Percentiles rank a stretch among this genome's conserved stretches.
These are phyloP conservation scores for Prunus salicina DNA, from an alignment of 306 rosid genomes.

Conservation along the genomic window DNA sequence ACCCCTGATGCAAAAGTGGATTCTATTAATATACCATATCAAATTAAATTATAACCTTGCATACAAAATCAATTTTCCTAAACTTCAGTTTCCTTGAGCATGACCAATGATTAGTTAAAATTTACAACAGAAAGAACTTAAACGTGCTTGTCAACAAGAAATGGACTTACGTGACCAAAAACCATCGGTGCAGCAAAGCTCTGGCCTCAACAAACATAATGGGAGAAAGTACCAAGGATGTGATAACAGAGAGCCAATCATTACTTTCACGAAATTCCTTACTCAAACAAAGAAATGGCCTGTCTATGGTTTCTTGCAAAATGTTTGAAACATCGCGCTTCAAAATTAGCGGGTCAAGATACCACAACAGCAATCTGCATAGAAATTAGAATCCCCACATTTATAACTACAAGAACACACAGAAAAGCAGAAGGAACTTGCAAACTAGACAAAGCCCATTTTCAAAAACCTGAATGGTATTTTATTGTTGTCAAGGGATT, in stretches of 20 bases:
- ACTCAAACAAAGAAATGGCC: conserved; percentile 37
- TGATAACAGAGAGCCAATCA: conserved; percentile 24
- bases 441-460: background rate
- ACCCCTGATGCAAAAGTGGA: conserved; percentile 30
- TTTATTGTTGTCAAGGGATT: conserved; percentile 1
- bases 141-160: conserved; percentile 7
- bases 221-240: conserved; percentile 39
- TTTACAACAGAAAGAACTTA: background rate
- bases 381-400: background rate
- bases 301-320: conserved; percentile 25
- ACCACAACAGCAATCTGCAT: conserved; percentile 33
- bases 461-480: conserved; percentile 34
- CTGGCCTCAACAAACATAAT: conserved; percentile 39
- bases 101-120: background rate
- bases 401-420: background rate
- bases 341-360: conserved; percentile 28
- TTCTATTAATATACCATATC: background rate
- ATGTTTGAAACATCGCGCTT: conserved; percentile 30
- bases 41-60: no score
- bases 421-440: background rate
- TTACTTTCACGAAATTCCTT: conserved; percentile 33
- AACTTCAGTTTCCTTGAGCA: background rate
- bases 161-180: conserved; percentile 38
- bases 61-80: background rate
- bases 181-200: conserved; percentile 42